A percentile compares a stretch with the other conserved stretches of the same genome.
Conservation (phyloP, 2,329 filamentous ascomycete genomes). For the Pestalotiopsis sp. region DNA sequence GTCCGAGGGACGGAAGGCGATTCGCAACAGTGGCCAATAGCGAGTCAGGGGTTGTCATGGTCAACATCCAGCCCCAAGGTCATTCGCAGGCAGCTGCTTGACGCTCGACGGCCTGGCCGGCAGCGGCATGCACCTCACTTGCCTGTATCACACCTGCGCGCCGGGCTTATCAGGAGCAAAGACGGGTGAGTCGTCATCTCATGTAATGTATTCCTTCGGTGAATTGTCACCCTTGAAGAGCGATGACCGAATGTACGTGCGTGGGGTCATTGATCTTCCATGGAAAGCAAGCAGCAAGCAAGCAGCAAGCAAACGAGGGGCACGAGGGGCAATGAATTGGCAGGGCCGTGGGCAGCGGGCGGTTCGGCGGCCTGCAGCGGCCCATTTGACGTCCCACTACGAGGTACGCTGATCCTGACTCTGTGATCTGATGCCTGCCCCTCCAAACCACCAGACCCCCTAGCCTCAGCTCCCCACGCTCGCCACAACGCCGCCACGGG, state of each 20-base stretch:
- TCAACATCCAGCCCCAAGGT: neutral
- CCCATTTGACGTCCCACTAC: neutral
- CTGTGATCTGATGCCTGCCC: neutral
- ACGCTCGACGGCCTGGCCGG: neutral
- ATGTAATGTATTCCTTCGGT: neutral
- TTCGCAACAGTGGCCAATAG: slow-evolving; percentile 2
- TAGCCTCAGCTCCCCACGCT: neutral
- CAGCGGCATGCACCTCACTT: neutral
- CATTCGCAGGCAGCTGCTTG: neutral
- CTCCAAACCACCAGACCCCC: neutral
- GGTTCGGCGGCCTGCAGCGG: neutral
- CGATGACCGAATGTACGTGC: neutral
- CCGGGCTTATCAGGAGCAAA: neutral
- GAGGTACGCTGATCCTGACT: neutral
- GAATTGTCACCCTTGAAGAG: neutral
- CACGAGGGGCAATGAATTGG: neutral
- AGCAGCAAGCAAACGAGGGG: neutral
- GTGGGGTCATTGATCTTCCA: neutral
- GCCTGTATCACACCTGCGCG: neutral
- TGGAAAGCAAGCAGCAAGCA: neutral
- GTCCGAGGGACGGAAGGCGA: slow-evolving; percentile 11
- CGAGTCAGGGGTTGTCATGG: slow-evolving; percentile 2
- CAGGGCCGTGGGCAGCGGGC: neutral
- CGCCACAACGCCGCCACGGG: neutral
- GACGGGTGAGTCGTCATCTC: neutral